These are phyloP conservation scores for Gynochthodes officinalis DNA, from an alignment of 257 asterid species.

Conservation along the genomic window DNA sequence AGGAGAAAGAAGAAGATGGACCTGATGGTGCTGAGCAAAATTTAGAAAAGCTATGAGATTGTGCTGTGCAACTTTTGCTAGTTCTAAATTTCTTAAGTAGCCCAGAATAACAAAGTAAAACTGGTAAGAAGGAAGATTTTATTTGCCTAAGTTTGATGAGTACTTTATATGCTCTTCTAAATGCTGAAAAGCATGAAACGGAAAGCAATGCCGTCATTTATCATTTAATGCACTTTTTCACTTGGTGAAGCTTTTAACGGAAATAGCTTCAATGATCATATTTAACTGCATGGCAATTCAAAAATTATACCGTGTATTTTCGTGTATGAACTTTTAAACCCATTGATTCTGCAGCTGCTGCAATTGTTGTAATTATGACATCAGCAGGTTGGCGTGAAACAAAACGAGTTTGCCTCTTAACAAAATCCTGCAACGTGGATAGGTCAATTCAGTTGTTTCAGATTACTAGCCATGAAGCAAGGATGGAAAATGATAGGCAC, in stretches of 20 bases:
- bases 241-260: background rate
- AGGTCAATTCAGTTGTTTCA: background rate
- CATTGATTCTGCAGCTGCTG: conserved; percentile 74
- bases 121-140: background rate
- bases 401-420: conserved; percentile 92
- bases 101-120: background rate
- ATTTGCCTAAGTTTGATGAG: background rate
- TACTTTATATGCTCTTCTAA: background rate
- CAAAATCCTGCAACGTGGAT: conserved; percentile 54
- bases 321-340: conserved; percentile 80
- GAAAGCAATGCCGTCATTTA: background rate
- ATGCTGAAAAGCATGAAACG: background rate
- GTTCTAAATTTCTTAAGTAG: background rate
- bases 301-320: conserved; percentile 62
- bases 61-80: background rate
- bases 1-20: background rate
- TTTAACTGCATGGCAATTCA: background rate
- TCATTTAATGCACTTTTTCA: background rate
- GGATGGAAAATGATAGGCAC: background rate
- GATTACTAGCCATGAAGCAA: background rate
- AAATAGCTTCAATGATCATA: background rate
- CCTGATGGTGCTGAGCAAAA: background rate
- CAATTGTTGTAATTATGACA: conserved; percentile 61
- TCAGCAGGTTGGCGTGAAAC: conserved; percentile 85
- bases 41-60: background rate